phyloP scores from a whole-genome alignment of 257 asterid species.

The Verbena officinalis region DNA sequence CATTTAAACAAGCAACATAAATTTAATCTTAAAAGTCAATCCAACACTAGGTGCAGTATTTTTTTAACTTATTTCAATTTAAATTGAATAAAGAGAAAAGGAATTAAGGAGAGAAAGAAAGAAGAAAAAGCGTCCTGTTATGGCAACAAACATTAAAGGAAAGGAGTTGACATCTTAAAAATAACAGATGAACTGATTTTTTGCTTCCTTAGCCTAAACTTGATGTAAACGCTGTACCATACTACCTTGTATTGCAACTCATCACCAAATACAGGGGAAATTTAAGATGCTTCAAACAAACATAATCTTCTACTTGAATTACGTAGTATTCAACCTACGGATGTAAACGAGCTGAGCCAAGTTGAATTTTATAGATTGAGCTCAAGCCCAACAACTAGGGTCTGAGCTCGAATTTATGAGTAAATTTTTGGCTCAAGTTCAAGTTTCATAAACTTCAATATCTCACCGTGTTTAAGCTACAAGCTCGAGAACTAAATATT shows the following conservation, averaged over 20 bases:
- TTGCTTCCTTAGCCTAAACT: constrained; percentile 5
- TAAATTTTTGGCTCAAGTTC: too few species aligned
- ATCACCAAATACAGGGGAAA: background rate
- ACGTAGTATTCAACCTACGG: too few species aligned
- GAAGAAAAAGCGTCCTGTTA: background rate
- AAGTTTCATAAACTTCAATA: too few species aligned
- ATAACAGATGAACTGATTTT: constrained; percentile 8
- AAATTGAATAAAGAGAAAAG: too few species aligned
- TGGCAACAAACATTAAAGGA: background rate
- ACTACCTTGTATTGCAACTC: background rate
- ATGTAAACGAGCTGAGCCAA: too few species aligned
- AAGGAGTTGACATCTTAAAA: background rate
- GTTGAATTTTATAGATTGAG: too few species aligned
- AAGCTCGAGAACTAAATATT: too few species aligned
- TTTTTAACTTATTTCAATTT: too few species aligned
- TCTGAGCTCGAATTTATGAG: too few species aligned
- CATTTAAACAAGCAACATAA: background rate
- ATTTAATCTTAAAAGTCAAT: constrained; percentile 5
- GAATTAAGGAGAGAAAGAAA: too few species aligned
- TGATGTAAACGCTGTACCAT: constrained; percentile 6
- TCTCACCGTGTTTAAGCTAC: too few species aligned
- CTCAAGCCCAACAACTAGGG: too few species aligned
- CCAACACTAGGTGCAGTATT: background rate
- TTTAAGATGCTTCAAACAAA: background rate
- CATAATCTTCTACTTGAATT: background rate